Conservation (phyloP, 2,329 filamentous ascomycete species). For the Lachnellula suecica region DNA sequence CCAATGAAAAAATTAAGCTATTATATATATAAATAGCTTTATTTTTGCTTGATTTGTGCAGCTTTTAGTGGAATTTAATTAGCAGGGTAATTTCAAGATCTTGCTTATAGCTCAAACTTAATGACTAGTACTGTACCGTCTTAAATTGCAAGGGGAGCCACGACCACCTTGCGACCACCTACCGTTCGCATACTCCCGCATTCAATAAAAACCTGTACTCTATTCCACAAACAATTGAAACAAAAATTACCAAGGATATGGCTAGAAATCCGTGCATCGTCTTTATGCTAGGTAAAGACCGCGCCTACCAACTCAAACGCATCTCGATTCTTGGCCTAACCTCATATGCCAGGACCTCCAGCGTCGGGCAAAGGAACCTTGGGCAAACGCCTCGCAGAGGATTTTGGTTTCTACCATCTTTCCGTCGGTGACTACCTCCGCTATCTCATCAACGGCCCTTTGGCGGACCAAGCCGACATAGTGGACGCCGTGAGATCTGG, state of each 20-base stretch:
- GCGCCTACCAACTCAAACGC: not conserved
- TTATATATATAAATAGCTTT: no score
- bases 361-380: constrained; percentile 1
- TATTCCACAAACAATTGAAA: not conserved
- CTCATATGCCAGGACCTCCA: not conserved
- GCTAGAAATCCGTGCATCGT: not conserved
- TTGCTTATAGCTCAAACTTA: not conserved
- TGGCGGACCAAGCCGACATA: not conserved
- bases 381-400: not conserved
- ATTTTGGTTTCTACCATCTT: not conserved
- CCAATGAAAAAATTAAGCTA: no score
- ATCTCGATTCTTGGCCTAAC: not conserved
- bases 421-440: constrained; percentile 1
- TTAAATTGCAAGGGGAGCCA: no score
- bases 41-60: no score
- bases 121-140: no score
- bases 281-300: not conserved
- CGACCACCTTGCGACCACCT: no score
- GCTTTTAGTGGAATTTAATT: no score
- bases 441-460: not conserved
- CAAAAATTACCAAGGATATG: not conserved
- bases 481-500: not conserved
- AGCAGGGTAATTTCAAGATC: not conserved
- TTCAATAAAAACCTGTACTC: not conserved
- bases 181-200: no score